Evolutionary conservation across 306 rosid genomes (phyloP).

Genomic region (Datisca glomerata): DNA sequence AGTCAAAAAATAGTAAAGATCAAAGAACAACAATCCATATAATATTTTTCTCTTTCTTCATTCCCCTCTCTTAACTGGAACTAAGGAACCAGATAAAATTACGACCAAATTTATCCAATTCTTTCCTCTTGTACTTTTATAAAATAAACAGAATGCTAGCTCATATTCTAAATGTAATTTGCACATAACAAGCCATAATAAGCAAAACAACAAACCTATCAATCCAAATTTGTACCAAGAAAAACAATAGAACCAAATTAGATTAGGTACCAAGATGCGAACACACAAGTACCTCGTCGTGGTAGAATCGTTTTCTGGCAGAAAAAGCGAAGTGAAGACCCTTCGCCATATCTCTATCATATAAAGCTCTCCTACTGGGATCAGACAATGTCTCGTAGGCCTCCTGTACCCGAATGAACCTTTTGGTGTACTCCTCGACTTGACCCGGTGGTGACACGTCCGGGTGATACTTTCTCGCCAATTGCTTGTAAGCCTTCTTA

Average conservation of each 20-base stretch:
- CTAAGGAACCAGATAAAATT: too few relatives aligned
- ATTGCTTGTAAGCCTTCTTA: slow-evolving; percentile 77
- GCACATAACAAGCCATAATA: too few relatives aligned
- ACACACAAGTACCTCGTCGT: slow-evolving; percentile 7
- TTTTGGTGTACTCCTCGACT: slow-evolving; percentile 63
- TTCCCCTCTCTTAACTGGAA: too few relatives aligned
- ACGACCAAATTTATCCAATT: too few relatives aligned
- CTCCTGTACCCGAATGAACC: slow-evolving; percentile 73
- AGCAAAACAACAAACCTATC: not conserved
- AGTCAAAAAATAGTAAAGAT: too few relatives aligned
- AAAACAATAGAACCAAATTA: not conserved
- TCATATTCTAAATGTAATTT: too few relatives aligned
- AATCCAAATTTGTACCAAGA: not conserved
- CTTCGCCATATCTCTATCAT: slow-evolving; percentile 59
- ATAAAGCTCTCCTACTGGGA: slow-evolving; percentile 47
- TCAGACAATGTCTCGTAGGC: slow-evolving; percentile 87
- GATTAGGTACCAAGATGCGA: too few relatives aligned
- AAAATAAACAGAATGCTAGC: too few relatives aligned
- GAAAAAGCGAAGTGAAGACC: slow-evolving; percentile 70
- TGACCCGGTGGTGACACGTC: slow-evolving; percentile 87
- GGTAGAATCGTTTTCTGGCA: slow-evolving; percentile 18
- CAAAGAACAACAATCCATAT: too few relatives aligned
- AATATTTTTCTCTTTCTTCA: too few relatives aligned
- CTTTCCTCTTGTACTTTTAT: too few relatives aligned
- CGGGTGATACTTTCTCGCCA: slow-evolving; percentile 79